These are phyloP conservation scores for Sungouiella blattae DNA, from an alignment of 805 yeast genomes.

Conservation along the genomic window DNA sequence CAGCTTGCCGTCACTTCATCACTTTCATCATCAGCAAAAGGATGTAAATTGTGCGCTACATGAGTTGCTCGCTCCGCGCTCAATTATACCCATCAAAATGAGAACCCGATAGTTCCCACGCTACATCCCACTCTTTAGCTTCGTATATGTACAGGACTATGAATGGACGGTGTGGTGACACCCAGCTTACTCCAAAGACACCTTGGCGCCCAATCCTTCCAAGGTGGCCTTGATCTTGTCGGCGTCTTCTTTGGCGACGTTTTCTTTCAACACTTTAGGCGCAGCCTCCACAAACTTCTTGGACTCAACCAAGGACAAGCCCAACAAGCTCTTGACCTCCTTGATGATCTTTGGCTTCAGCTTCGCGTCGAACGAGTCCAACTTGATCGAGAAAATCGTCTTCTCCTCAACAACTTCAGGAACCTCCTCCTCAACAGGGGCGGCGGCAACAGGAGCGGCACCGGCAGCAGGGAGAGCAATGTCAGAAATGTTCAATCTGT, in stretches of 20 bases:
- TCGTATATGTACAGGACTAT: slow-evolving; percentile 19
- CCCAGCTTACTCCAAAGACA: slow-evolving; percentile 65
- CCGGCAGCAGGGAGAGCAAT: slow-evolving; percentile 68
- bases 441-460: slow-evolving; percentile 63
- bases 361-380: slow-evolving; percentile 92
- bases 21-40: too few relatives aligned
- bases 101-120: too few relatives aligned
- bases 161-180: slow-evolving; percentile 11
- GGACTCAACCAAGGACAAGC: slow-evolving; percentile 91
- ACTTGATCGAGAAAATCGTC: slow-evolving; percentile 86
- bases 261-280: slow-evolving; percentile 93
- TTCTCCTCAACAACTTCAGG: slow-evolving; percentile 84
- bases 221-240: slow-evolving; percentile 90
- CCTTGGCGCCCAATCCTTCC: slow-evolving; percentile 94
- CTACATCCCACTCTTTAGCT: background rate
- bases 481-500: slow-evolving; percentile 88
- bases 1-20: too few relatives aligned
- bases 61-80: too few relatives aligned
- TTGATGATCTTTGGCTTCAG: slow-evolving; percentile 96
- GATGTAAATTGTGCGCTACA: too few relatives aligned
- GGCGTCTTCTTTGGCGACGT: slow-evolving; percentile 96
- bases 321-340: slow-evolving; percentile 89
- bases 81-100: background rate
- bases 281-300: slow-evolving; percentile 98
- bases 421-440: slow-evolving; percentile 67